Base-by-base conservation (phyloP, 164 flowering plant species). In the Santalum album region DNA sequence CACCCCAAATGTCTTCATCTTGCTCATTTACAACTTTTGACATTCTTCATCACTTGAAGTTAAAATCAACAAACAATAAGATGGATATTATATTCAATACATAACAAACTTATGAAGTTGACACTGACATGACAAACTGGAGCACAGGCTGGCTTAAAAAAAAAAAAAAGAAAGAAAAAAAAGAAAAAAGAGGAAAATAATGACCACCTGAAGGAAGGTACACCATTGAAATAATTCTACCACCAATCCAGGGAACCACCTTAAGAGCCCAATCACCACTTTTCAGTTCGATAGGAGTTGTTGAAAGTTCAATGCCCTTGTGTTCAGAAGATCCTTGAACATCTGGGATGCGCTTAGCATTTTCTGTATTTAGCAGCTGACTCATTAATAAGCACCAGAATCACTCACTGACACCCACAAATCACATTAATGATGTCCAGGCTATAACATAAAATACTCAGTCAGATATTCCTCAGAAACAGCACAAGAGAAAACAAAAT, bases 231-330 rank as follows among this genome's bases (percentile, higher is more conserved):
- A 88, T 77, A 57, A 88, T 81, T 80, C 98, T 72, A 42, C 98
- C 98, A 14, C 98, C 98, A 66, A 86, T 80, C 98, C 95, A 88
- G 11, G 98, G 95, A 56, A 91, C 86, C 48, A 88, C 79, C 72
- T 84, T 79, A 25, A 84, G 81, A 57, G 27, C 57, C 98, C 98
- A 91, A 59, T 78, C 81, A 54, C 89, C 80, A 63, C 79, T 75
- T 71, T 74, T 80, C 61, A 91, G 68, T 54, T 78, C 89, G 60
- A 88, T 59, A 34, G 94, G 96, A 45, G 76, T 69, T 48, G 57
- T 69, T 61, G 90, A 81, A 63, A 88, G 84, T 60, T 86, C 89
- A 17, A 60, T 39, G 48, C 90, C 96, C 65, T 77, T 86, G 51
- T 63, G 74, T 47, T 74, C 86, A 47, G 83, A 51, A 55, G 49